phyloP scores from a whole-genome alignment of 352 stramenopile species.

The Globisporangium paddicum region DNA sequence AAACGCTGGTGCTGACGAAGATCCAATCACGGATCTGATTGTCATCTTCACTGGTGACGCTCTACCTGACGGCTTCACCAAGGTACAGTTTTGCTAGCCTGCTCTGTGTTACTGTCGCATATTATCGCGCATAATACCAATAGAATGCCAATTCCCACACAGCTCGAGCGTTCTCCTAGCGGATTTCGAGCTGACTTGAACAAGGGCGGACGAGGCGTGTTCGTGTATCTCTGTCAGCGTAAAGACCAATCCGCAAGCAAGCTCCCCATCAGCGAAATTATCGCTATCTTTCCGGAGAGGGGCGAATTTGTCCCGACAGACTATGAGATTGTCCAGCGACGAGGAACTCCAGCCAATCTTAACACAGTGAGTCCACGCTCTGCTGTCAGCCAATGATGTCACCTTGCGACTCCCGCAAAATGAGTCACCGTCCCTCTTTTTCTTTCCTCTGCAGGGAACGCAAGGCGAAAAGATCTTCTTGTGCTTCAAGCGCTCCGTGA shows the following conservation, averaged over 20 bases:
- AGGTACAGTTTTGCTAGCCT: slow-evolving; percentile 29
- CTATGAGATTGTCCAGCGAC: slow-evolving; percentile 68
- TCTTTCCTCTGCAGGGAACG: slow-evolving; percentile 36
- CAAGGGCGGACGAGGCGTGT: slow-evolving; percentile 72
- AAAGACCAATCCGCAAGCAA: slow-evolving; percentile 43
- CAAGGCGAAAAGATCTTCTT: slow-evolving; percentile 81
- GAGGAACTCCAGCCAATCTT: slow-evolving; percentile 58
- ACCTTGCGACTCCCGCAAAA: not conserved
- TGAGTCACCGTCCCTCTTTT: not conserved
- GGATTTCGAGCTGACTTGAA: slow-evolving; percentile 77
- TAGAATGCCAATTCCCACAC: not conserved
- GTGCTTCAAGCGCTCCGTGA: slow-evolving; percentile 66
- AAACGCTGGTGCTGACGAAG: slow-evolving; percentile 35
- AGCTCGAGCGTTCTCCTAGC: slow-evolving; percentile 74
- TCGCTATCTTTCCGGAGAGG: slow-evolving; percentile 69
- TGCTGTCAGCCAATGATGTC: not conserved
- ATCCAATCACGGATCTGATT: slow-evolving; percentile 60
- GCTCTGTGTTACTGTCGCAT: not conserved
- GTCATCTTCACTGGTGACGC: slow-evolving; percentile 78
- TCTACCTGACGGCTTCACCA: slow-evolving; percentile 63
- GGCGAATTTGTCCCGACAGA: slow-evolving; percentile 71
- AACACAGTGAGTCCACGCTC: slow-evolving; percentile 42
- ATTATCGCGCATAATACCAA: not conserved
- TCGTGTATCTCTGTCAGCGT: slow-evolving; percentile 70
- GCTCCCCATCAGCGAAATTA: slow-evolving; percentile 70